Percentiles rank a stretch among this genome's conserved stretches.
Conservation (phyloP, 1,284 basidiomycete genomes). For the Hemileia vastatrix region DNA sequence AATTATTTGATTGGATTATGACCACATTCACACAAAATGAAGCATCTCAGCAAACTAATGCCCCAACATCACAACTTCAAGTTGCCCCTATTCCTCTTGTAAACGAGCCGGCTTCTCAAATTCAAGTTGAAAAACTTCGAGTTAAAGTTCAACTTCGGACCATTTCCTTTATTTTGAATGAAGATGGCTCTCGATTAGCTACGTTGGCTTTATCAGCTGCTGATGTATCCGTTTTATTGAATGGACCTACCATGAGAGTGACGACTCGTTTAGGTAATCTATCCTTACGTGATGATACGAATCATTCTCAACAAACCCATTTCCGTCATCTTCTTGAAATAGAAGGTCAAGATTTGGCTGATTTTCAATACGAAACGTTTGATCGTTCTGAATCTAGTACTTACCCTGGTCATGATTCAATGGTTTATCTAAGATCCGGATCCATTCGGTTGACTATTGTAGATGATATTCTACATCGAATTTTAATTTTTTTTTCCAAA, state of each 20-base stretch:
- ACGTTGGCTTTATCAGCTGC: slow-evolving; percentile 87
- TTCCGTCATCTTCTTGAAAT: slow-evolving; percentile 88
- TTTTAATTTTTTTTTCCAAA: slow-evolving; percentile 75
- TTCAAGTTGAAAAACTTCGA: slow-evolving; percentile 57
- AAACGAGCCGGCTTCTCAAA: not conserved
- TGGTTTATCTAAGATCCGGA: slow-evolving; percentile 73
- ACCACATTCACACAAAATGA: slow-evolving; percentile 71
- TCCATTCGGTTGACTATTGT: slow-evolving; percentile 84
- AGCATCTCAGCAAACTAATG: slow-evolving; percentile 18
- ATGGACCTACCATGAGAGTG: slow-evolving; percentile 65
- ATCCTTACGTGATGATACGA: slow-evolving; percentile 69
- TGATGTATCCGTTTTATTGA: slow-evolving; percentile 69
- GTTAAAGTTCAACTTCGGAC: slow-evolving; percentile 78
- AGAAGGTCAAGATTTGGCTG: slow-evolving; percentile 87
- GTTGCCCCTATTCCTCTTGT: not conserved
- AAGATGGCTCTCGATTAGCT: slow-evolving; percentile 63
- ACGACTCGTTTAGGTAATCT: slow-evolving; percentile 77
- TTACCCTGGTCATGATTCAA: slow-evolving; percentile 76
- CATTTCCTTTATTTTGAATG: slow-evolving; percentile 74
- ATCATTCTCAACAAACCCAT: slow-evolving; percentile 48
- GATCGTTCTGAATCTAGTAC: slow-evolving; percentile 55
- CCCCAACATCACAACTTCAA: slow-evolving; percentile 1
- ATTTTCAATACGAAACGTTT: slow-evolving; percentile 90
- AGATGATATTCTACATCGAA: slow-evolving; percentile 72
- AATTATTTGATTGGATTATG: slow-evolving; percentile 96